Evolutionary conservation across 148 eudicot genomes (phyloP), one percentile per base, ranked within the genome.

Genomic region (Silene latifolia): DNA sequence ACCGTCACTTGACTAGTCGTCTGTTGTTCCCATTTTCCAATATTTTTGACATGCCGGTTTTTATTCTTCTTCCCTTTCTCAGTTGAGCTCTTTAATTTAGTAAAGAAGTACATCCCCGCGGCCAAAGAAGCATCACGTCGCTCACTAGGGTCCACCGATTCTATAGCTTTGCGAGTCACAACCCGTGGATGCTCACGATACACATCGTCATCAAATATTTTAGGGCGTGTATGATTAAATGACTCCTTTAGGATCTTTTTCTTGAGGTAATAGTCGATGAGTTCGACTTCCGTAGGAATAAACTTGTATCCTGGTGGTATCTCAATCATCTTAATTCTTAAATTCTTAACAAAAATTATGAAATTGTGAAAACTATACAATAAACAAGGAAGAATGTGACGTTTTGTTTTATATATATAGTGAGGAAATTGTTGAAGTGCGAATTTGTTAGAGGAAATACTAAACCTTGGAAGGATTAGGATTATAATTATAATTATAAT

Each of bases 181-280:
- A 47, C 15, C 4, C 72, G 59, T 12, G 72, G 72, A 51, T 69
- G 72, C 2, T 47, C 72, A 7, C 72, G 35, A 18, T 69, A 69
- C 14, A 69, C 35, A 8, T 69, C 72, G 39, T 13, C 59, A 5
- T 69, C 72, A 9, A 69, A 47, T 2, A 69, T 69, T 1, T 1
- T 4, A 21, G 72, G 72, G 20, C 4, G 14, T 11, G 32, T 4
- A 24, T 47, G 59, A 47, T 1, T 7, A 47, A 23, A 23, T 3
- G 35, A 19, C n/a, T 4, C 35, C 17, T 23, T 12, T 0, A 3
- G 21, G 6, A 67, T 44, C 27, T 46, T 67, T 20, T 6, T 44
- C 8, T 10, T 67, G 71, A 67, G 71, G 68, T 64, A 64, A 19
- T 42, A 8, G 0, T 44, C 18, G 1, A 67, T 67, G 7, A 67